Evolutionary conservation across 176 grass and related monocot genomes (phyloP), one percentile per base, ranked within the genome.

Genomic region (Pontederia paniculata): DNA sequence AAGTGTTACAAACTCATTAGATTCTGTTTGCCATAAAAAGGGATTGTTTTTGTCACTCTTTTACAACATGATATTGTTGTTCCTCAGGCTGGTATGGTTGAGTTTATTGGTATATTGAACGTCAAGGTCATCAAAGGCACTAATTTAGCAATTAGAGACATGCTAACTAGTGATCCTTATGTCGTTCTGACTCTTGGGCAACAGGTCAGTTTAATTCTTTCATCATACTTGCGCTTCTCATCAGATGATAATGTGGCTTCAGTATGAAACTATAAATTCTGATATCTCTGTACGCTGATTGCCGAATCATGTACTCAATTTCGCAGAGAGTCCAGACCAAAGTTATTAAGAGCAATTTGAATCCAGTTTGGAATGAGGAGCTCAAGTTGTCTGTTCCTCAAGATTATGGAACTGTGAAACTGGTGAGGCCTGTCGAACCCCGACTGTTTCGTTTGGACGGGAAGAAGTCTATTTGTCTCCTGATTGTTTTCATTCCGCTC

Each of bases 51-150:
- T 63, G 17, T 22, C 10, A 13, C 16, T 54, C 14, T 48, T 60
- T 55, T 63, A 11, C 2, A 62, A 47, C 11, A 46, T 62, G 13
- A 55, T n/a, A n/a, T 49, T 6, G 66, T 12, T 42, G 19, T 12
- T 75, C 73, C 68, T 17, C 57, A 93, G 88, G 76, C 23, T 14
- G 89, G 84, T 15, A 95, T 85, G 89, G 54, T 85, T 15, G 89
- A 88, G 59, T 95, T 77, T 73, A 82, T 95, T 8, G 81, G 84
- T 52, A 95, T 95, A 76, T 48, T 95, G 52, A 76, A 88, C 52
- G 73, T 82, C 21, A 85, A 85, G 60, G 78, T 88, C 9, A 88
- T 68, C 25, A 86, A 77, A 74, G 89, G 89, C 42, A 75, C 68
- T 42, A 88, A 95, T 19, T 75, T 88, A 61, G 81, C 89, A 23